phyloP scores from a whole-genome alignment of 306 rosid species.

The Cucurbita ficifolia region DNA sequence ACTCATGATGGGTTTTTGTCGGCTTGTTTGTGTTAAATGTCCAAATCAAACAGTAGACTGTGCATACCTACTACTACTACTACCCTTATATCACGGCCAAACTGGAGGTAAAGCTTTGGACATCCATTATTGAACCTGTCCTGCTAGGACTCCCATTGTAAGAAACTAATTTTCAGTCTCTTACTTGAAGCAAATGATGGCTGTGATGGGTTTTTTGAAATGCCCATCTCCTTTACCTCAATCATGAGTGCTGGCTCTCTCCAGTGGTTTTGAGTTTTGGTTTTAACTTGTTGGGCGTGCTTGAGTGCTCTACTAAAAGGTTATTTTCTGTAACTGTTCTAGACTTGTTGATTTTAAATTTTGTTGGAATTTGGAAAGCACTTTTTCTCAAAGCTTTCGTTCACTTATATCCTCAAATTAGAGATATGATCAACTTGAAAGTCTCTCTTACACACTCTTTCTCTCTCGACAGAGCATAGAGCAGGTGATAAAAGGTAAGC shows the following conservation, averaged over 20 bases:
- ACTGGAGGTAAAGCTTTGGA: slow-evolving; percentile 22
- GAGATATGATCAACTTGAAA: neutral
- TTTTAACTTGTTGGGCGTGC: neutral
- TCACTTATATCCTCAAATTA: neutral
- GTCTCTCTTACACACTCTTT: neutral
- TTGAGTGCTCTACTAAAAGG: neutral
- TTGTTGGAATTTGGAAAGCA: neutral
- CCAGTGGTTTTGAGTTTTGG: neutral
- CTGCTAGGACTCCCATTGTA: neutral
- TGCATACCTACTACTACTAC: neutral
- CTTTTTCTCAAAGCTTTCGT: neutral
- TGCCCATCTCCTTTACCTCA: neutral
- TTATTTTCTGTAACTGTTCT: neutral
- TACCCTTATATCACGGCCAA: slow-evolving; percentile 58
- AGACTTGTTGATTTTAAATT: neutral
- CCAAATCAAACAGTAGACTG: slow-evolving; percentile 11
- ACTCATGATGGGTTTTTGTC: neutral
- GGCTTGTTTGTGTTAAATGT: slow-evolving; percentile 11
- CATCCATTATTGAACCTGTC: neutral
- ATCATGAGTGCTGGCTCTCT: neutral
- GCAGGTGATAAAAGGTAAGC: neutral
- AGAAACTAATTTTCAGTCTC: neutral
- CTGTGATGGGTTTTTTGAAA: neutral
- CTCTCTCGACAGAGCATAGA: neutral
- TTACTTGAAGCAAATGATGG: neutral